phyloP scores from a whole-genome alignment of 176 grass and related monocot species.

The Panicum miliaceum region DNA sequence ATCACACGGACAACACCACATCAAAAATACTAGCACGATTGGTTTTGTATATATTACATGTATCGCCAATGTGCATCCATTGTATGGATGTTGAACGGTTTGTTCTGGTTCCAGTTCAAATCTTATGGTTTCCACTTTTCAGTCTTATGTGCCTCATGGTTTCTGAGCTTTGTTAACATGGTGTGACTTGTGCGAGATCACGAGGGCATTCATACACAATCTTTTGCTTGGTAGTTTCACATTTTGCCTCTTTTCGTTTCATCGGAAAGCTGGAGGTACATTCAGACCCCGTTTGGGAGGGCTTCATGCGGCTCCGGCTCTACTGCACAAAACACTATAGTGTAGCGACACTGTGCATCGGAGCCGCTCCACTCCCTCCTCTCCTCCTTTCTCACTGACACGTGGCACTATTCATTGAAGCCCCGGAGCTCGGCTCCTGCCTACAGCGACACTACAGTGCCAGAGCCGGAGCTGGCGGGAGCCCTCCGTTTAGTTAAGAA shows the following conservation, averaged over 20 bases:
- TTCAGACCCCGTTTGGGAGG: too few relatives aligned
- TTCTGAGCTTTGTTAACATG: background rate
- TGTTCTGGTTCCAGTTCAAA: background rate
- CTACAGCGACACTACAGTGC: too few relatives aligned
- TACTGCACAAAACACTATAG: too few relatives aligned
- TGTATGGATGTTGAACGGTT: background rate
- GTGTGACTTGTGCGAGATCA: background rate
- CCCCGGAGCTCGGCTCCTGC: too few relatives aligned
- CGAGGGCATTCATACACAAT: background rate
- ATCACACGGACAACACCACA: background rate
- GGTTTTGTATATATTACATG: background rate
- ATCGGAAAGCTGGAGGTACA: background rate
- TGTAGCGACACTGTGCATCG: too few relatives aligned
- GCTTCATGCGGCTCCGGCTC: too few relatives aligned
- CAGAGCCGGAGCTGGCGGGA: too few relatives aligned
- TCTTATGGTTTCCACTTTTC: background rate
- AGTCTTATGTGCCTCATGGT: background rate
- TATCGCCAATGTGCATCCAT: background rate
- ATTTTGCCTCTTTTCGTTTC: background rate
- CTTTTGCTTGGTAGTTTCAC: background rate
- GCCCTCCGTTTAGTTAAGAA: too few relatives aligned
- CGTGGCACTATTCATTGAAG: too few relatives aligned
- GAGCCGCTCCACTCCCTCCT: too few relatives aligned
- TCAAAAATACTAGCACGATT: background rate
- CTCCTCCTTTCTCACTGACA: too few relatives aligned